Evolutionary conservation across 768 basidiomycete species (phyloP), one percentile per base, ranked within the genome.

Genomic region (Auricularia sp.): DNA sequence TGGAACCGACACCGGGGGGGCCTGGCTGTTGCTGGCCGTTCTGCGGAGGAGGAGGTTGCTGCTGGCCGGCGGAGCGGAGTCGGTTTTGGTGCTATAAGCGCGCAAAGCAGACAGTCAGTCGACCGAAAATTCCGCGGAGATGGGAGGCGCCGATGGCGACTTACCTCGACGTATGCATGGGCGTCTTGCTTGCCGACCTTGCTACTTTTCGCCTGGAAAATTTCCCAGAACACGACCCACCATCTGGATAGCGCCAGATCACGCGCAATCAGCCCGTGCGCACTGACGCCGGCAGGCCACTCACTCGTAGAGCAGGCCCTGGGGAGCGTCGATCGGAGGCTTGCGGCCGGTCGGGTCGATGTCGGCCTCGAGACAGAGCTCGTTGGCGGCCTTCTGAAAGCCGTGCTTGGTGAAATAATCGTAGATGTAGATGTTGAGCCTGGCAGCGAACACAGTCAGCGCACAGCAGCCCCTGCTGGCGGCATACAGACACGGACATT

Each of bases 221-320:
- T 77, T 0, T 90, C 86, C 90, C 90, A 92, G 70, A 92, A 92
- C 29, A 92, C 90, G 68, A 85, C 88, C 90, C 90, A 92, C 90
- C 90, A 92, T 72, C 90, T 91, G 68, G 36, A 64, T 14, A 43
- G 51, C 34, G 54, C 56, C 6, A 36, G 23, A n/a, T 60, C 21
- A 34, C 29, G 21, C 14, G 14, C 56, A 59, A 59, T 23, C 63
- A 68, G 23, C 62, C 65, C 16, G 10, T 8, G 56, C 56, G 61
- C 63, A 65, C 54, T 62, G 65, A 64, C 34, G 63, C 70, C 54
- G 59, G 29, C 58, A 36, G 23, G 36, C 44, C 14, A 79, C 87
- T 61, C 70, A 90, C 88, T 92, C 90, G 77, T 90, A 92, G 51
- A 92, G 78, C 67, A 92, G 79, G 62, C 90, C 90, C 73, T 92